Base-by-base conservation (phyloP, 768 basidiomycete genomes). In the Chalciporus sphaerocephalus region DNA sequence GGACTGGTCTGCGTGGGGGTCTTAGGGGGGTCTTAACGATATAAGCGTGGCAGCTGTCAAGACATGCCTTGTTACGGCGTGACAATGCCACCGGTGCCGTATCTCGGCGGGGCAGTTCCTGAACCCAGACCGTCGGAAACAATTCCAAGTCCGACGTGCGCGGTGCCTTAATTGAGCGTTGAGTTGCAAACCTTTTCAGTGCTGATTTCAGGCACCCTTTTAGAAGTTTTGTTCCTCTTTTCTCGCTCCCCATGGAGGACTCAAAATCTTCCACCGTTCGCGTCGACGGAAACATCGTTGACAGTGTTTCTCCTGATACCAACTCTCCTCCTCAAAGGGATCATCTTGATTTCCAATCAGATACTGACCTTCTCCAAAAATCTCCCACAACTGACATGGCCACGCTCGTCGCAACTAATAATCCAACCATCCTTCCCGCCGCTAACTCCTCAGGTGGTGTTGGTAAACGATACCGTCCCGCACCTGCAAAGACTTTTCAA, bases 401-500 rank as follows among this genome's bases (percentile, higher is more conserved):
- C 27, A 32, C 66, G 48, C 56, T 70, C 49, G 66, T 69, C 47
- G 67, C 65, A 0, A 36, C 48, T 9, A 59, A 50, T 46, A 54
- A 46, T 38, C 61, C 51, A 3, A 24, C 46, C 18, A 2, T 56
- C 40, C 56, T 62, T 38, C 61, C 63, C 16, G 38, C 52, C 20
- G 5, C 45, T 0, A 48, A 53, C 3, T 34, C 50, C 15, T 9
- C 37, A 1, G 42, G 43, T 4, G 71, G 69, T 44, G 55, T 71
- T 16, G 71, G 58, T 17, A 88, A 84, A 59, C 78, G 89, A 37
- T 89, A 88, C 60, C 78, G 90, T 13, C 85, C 88, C 4, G 83
- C 87, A 0, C 88, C 89, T 6, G 86, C 89, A 45, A 96, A 95
- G 73, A 92, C 92, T 23, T 98, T 96, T 67, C 88, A 92, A 59